Conservation (phyloP, 129 eudicot species). For the Dittrichia graveolens region DNA sequence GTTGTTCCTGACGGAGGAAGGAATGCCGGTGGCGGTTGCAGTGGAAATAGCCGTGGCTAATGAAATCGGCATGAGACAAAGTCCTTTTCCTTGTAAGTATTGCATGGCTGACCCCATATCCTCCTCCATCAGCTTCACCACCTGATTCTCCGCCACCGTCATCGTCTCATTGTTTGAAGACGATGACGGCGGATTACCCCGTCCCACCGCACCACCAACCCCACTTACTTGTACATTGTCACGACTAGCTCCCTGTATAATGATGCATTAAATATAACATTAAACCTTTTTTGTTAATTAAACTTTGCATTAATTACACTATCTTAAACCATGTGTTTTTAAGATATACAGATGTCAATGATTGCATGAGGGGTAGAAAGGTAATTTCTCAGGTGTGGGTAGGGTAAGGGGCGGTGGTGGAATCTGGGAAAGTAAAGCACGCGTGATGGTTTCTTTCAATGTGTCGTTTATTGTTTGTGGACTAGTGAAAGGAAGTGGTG, state of each 20-base stretch:
- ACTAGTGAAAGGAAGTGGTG: constrained; percentile 24
- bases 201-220: constrained; percentile 29
- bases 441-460: constrained; percentile 59
- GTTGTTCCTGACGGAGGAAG: constrained; percentile 50
- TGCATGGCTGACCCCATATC: constrained; percentile 99
- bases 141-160: constrained; percentile 81
- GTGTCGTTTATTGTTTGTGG: constrained; percentile 51
- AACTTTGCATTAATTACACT: too few species aligned
- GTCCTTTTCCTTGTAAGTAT: constrained; percentile 87
- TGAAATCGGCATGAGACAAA: constrained; percentile 96
- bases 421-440: constrained; percentile 61
- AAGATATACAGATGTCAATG: not conserved
- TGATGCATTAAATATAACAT: too few species aligned
- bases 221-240: constrained; percentile 31
- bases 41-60: constrained; percentile 95
- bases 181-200: constrained; percentile 42
- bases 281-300: too few species aligned
- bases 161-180: constrained; percentile 57
- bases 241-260: constrained; percentile 41
- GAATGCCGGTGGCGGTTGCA: constrained; percentile 62
- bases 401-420: constrained; percentile 38
- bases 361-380: constrained; percentile 16
- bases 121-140: constrained; percentile 85
- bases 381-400: constrained; percentile 6
- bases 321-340: too few species aligned